Evolutionary conservation across 228 moss, liverwort and hornwort genomes (phyloP), one percentile per base, ranked within the genome.

Genomic region (Sphagnum magellanicum): DNA sequence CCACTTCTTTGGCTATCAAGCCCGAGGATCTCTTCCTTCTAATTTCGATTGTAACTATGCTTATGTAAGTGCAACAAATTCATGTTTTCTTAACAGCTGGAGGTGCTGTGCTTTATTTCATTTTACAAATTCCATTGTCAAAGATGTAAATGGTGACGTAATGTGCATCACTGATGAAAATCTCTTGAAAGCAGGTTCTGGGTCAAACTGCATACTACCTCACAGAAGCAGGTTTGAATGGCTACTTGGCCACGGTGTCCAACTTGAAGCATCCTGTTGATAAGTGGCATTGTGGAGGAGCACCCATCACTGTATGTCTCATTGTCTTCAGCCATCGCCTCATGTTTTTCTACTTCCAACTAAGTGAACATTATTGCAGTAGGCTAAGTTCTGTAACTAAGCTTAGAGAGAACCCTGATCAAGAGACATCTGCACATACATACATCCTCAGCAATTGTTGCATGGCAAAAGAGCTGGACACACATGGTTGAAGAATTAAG

Each of bases 1-100:
- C 73, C 98, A 98, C 74, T 98, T 98, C 82, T 98, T 98, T 83
- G 98, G 98, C 6, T 98, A 98, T 74, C 98, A 98, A 87, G 98
- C 98, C 52, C 88, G 98, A 76, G 98, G 98, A 69, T 93, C 98
- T 50, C 78, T 98, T 69, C 98, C 98, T 16, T 98, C 98, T 51
- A 98, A 93, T 79, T 98, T 98, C 47, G 98, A 98, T 87, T 81
- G 98, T 69, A 87, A 91, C 51, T 98, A 92, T 82, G 91, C 97
- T 32, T 85, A 97, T 78, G 93, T 95, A 74, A 58, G 95, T 85
- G 16, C 5, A 65, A 50, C 13, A 5, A 10, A 47, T 16, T 62
- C 61, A 62, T 62, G 16, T 9, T 62, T 47, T 62, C 16, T 32
- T 2, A 3, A 32, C 32, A 32, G 32, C 32, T 32, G 32, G 32